A percentile compares a stretch with the other conserved stretches of the same genome.
Conservation (phyloP, 805 yeast species). For the Starmerella floris region DNA sequence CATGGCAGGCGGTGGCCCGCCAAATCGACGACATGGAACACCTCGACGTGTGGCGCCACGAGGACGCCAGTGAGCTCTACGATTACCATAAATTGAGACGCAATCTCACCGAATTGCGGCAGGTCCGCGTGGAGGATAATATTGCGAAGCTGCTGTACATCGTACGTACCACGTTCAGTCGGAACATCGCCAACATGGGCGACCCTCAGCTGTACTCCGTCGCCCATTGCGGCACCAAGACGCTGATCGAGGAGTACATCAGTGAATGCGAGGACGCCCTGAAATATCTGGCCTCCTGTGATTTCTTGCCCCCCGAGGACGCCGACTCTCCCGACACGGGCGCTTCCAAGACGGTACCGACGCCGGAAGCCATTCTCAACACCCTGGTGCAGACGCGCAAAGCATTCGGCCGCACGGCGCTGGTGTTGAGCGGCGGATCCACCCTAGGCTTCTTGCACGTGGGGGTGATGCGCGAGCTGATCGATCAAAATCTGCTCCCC, state of each 20-base stretch:
- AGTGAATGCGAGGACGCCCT: constrained; percentile 55
- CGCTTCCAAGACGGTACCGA: too few relatives aligned
- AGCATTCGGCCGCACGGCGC: constrained; percentile 86
- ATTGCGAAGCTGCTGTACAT: constrained; percentile 51
- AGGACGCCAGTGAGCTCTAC: constrained; percentile 47
- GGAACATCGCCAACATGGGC: constrained; percentile 81
- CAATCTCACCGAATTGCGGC: constrained; percentile 42
- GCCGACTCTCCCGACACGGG: constrained; percentile 31
- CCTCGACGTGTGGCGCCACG: constrained; percentile 59
- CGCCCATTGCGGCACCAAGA: constrained; percentile 75
- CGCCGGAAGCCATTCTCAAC: constrained; percentile 41
- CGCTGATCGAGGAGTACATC: constrained; percentile 68
- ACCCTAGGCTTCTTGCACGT: constrained; percentile 86
- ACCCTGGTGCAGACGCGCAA: constrained; percentile 78
- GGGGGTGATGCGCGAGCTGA: constrained; percentile 73
- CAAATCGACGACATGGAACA: constrained; percentile 53
- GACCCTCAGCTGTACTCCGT: constrained; percentile 64
- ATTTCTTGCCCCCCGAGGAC: constrained; percentile 35
- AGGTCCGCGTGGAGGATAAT: constrained; percentile 47
- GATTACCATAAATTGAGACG: constrained; percentile 51
- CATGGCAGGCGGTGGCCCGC: constrained; percentile 56
- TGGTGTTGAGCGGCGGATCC: constrained; percentile 92
- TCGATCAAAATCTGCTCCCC: constrained; percentile 66
- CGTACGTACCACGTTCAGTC: constrained; percentile 69
- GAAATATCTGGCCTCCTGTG: constrained; percentile 23